Conservation (phyloP, 2,329 filamentous ascomycete species). For the Waltergamsia citrina region DNA sequence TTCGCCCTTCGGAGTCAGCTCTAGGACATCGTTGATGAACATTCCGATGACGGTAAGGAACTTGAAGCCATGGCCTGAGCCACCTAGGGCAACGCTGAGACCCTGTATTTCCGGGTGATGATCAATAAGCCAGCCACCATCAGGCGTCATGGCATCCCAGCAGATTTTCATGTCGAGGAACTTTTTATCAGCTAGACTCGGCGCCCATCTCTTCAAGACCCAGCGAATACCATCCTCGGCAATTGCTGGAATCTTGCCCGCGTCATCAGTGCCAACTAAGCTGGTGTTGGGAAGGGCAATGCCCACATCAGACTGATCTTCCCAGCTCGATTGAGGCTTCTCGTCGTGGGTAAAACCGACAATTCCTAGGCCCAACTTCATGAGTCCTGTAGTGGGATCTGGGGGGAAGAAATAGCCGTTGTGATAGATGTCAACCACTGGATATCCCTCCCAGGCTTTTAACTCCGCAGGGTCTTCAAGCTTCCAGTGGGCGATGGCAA, state of each 20-base stretch:
- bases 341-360: no score
- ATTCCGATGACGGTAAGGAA: not conserved
- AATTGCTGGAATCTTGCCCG: not conserved
- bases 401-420: no score
- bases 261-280: not conserved
- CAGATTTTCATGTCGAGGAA: not conserved
- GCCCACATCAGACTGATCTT: no score
- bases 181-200: not conserved
- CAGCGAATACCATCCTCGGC: not conserved
- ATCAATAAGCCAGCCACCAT: not conserved
- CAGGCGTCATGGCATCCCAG: conserved; percentile 1
- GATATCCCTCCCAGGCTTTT: no score
- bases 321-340: no score
- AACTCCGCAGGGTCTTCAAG: no score
- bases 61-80: conserved; percentile 1
- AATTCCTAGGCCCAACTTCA: no score
- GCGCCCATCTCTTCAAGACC: not conserved
- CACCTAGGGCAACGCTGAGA: not conserved
- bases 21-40: not conserved
- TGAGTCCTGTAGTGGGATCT: no score
- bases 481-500: no score
- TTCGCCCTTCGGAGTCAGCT: not conserved
- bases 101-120: not conserved
- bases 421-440: no score
- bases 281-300: not conserved